Base-by-base conservation (phyloP, 345 rosid species). In the Eucalyptus polyanthemos region DNA sequence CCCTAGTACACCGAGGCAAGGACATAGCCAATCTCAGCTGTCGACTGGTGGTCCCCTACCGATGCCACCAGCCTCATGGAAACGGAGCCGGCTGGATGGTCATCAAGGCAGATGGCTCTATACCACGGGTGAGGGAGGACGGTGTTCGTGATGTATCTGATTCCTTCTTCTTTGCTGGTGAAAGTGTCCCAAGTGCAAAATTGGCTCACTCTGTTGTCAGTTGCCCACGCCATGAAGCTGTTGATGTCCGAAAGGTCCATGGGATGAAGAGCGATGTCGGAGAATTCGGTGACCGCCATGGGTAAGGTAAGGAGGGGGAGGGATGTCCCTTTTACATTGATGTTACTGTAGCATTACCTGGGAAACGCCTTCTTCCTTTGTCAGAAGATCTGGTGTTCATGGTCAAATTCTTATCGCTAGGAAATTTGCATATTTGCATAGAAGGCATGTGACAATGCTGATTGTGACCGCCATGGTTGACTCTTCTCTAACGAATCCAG, bases 221-320 rank as follows among this genome's bases (percentile, higher is more conserved):
- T 81, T 4, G 93, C 95, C 99, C 97, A 95, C 11, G 91, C 94
- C 97, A 94, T 94, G 94, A 95, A 93, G 53, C 93, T 93, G 50
- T 96, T 95, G 4, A 93, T 11, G 87, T 96, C 96, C 58, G 90
- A 90, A 69, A 91, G 88, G 40, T 92, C 91, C 87, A 94, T 65
- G 15, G 87, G 92, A 60, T 94, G 92, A 83, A 92, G 93, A 80
- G 92, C 88, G 5, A 94, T 53, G 51, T 87, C n/a, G 12, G 91
- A 89, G 31, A 87, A 65, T n/a, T n/a, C 6, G 6, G 5, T 3
- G 2, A 65, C 76, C 0, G 2, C 3, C 40, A n/a, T 65, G 76
- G 37, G 37, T 16, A 65, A n/a, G 19, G 76, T 14, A 7, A 14
- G 76, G 76, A n/a, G 31, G 31, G 19, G 76, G 76, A 65, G 40